Evolutionary conservation across 2,329 filamentous ascomycete genomes (phyloP).

Genomic region (Fusarium stilboides): DNA sequence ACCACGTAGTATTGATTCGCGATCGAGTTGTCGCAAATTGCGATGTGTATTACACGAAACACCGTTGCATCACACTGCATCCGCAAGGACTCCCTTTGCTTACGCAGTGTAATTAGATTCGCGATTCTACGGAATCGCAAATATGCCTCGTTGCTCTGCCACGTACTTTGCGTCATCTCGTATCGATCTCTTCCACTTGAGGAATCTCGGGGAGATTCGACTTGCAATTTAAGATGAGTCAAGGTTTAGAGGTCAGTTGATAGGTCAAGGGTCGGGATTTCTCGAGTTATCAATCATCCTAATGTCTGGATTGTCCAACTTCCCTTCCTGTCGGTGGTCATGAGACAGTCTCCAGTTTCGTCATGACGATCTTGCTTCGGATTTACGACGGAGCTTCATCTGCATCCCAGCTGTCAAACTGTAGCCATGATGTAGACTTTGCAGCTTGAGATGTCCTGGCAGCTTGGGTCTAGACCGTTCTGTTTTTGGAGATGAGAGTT

Average conservation of each 20-base stretch:
- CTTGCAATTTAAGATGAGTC: conserved; percentile 16
- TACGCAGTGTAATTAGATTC: conserved; percentile 30
- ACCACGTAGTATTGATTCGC: conserved; percentile 23
- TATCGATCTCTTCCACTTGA: conserved; percentile 28
- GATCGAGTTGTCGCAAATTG: conserved; percentile 24
- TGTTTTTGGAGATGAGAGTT: not conserved
- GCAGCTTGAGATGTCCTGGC: not conserved
- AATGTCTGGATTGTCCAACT: conserved; percentile 1
- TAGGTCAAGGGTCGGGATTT: conserved; percentile 12
- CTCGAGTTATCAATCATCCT: conserved; percentile 11
- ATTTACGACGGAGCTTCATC: conserved; percentile 19
- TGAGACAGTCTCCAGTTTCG: conserved; percentile 6
- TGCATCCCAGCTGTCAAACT: not conserved
- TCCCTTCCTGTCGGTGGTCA: conserved; percentile 7
- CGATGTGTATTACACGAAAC: conserved; percentile 26
- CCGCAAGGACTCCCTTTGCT: conserved; percentile 28
- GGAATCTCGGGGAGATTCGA: conserved; percentile 27
- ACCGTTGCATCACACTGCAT: conserved; percentile 25
- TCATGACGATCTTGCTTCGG: conserved; percentile 15
- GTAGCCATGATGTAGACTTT: not conserved
- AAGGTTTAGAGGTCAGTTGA: conserved; percentile 35
- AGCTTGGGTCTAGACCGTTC: conserved; percentile 14
- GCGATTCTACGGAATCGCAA: conserved; percentile 35
- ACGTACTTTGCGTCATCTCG: conserved; percentile 26
- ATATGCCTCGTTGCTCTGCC: conserved; percentile 30